Evolutionary conservation across 2,329 filamentous ascomycete genomes (phyloP).

Genomic region (Pseudogymnoascus sp.): DNA sequence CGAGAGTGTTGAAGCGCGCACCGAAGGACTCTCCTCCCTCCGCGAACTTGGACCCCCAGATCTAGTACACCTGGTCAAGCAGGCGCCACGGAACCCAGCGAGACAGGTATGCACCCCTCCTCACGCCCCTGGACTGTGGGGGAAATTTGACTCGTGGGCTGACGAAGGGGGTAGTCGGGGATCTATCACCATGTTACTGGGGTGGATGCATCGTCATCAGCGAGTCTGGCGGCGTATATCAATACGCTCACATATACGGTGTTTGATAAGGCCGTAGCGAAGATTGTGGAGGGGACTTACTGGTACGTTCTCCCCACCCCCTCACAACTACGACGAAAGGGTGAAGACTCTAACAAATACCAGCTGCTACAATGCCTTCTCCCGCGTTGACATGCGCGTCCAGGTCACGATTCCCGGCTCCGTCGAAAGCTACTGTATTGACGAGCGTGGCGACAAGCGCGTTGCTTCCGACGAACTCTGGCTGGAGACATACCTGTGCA

Average conservation of each 20-base stretch:
- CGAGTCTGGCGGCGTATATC: conserved; percentile 94
- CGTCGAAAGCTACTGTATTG: conserved; percentile 94
- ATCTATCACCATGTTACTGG: conserved; percentile 98
- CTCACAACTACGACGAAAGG: neutral
- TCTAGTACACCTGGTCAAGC: conserved; percentile 87
- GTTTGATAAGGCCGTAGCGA: conserved; percentile 64
- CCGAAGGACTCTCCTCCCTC: conserved; percentile 74
- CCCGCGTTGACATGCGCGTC: conserved; percentile 93
- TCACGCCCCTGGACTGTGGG: neutral
- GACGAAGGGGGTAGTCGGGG: conserved; percentile 54
- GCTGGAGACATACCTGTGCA: conserved; percentile 96
- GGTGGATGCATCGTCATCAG: conserved; percentile 93
- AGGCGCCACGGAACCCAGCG: conserved; percentile 46
- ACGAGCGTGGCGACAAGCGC: conserved; percentile 91
- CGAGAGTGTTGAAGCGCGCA: conserved; percentile 85
- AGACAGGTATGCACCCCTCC: conserved; percentile 41
- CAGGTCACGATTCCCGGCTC: conserved; percentile 95
- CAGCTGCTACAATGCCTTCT: conserved; percentile 98
- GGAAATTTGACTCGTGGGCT: neutral
- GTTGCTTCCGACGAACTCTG: conserved; percentile 89
- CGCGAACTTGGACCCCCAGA: conserved; percentile 94
- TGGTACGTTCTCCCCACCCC: conserved; percentile 49
- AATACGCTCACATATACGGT: conserved; percentile 93
- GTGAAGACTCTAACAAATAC: conserved; percentile 19
- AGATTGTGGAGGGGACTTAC: conserved; percentile 89